Conservation (phyloP, 2,329 filamentous ascomycete genomes). For the Colletotrichum cuscutae region DNA sequence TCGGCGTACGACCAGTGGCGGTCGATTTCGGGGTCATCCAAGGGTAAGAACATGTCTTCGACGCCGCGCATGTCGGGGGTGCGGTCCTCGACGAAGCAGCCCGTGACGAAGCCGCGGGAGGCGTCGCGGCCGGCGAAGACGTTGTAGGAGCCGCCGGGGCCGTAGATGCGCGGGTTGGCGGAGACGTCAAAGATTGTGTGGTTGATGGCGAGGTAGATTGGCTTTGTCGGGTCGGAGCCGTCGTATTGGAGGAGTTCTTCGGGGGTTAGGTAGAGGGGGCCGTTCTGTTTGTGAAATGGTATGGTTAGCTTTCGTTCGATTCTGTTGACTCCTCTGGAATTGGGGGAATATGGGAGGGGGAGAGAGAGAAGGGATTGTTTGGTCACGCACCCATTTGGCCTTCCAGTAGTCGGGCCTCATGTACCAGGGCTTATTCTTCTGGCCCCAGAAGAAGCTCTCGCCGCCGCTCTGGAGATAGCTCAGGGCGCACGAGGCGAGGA, state of each 20-base stretch:
- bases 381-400: conserved; percentile 66
- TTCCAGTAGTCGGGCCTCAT: conserved; percentile 68
- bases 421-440: conserved; percentile 71
- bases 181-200: conserved; percentile 87
- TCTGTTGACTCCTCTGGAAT: neutral
- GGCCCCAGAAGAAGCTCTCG: conserved; percentile 75
- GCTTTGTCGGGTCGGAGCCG: conserved; percentile 78
- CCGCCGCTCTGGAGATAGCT: conserved; percentile 82
- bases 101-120: conserved; percentile 88
- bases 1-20: conserved; percentile 64
- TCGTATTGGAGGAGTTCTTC: conserved; percentile 79
- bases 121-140: conserved; percentile 91
- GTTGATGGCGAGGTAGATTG: conserved; percentile 92
- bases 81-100: conserved; percentile 88
- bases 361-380: neutral
- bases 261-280: conserved; percentile 78
- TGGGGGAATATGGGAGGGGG: neutral
- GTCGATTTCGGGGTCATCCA: conserved; percentile 73
- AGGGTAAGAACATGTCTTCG: conserved; percentile 83
- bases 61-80: conserved; percentile 87
- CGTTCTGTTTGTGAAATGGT: conserved; percentile 55
- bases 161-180: conserved; percentile 76
- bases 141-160: conserved; percentile 86
- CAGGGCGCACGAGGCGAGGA: conserved; percentile 73
- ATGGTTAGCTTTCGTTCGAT: conserved; percentile 21